Evolutionary conservation across 2,329 filamentous ascomycete genomes (phyloP), one percentile per base, ranked within the genome.

Genomic region (Colletotrichum simmondsii): DNA sequence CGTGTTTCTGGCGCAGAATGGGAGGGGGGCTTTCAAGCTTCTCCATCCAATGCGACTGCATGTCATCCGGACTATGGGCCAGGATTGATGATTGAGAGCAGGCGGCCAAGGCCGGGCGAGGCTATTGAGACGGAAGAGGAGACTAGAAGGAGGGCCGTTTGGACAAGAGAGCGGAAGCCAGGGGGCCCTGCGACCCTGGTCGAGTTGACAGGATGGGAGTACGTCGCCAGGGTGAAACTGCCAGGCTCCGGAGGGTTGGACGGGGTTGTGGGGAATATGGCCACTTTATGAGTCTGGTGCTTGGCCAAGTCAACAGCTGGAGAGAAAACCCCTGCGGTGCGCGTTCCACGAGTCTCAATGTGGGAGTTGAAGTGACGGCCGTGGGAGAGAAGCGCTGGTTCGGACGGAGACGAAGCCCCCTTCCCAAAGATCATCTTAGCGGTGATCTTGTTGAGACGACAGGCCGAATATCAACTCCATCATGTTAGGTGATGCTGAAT

Each of bases 151-250:
- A 42, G 22, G 58, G 65, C 16, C 58, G 65, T 62, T 62, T 62
- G 49, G 16, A 59, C 57, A 59, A 37, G 57, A 60, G 60, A 52
- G 46, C 49, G 28, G 49, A 54, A 37, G 19, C 60, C 59, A 26
- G 66, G 66, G 35, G 66, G 35, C 26, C 60, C 60, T 64, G 26
- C 28, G 58, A 30, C 52, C 69, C 69, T 64, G 32, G 65, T 64
- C 65, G n/a, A 12, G 59, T 54, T 61, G 65, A 56, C 70, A 72
- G 65, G 65, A 72, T 65, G 70, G 65, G 60, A 69, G 70, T 46
- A 30, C 70, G 59, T 64, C 59, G 65, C 59, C 60, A 72, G 70
- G 37, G 49, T 72, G 65, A 72, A 72, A 72, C 70, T 60, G 65
- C 24, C 70, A 72, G 70, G 58, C 65, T 69, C 70, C 60, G 65